A percentile compares a stretch with the other conserved stretches of the same genome.
These are phyloP conservation scores for Chrysoporthe puriensis DNA, from an alignment of 2,329 filamentous ascomycete species.

Conservation along the genomic window DNA sequence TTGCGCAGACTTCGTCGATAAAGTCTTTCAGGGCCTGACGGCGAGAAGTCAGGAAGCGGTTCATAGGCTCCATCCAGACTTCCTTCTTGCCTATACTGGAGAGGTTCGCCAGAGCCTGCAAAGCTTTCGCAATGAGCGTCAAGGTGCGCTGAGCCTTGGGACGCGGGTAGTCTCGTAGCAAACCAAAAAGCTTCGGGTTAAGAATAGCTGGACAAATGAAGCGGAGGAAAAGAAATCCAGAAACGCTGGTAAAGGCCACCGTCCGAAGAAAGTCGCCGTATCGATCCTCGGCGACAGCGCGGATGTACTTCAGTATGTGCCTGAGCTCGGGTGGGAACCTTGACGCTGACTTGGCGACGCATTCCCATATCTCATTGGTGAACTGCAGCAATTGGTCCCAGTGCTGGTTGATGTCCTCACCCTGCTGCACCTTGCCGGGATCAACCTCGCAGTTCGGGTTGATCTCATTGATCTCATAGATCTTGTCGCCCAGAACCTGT, in stretches of 20 bases:
- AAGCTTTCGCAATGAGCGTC: slow-evolving; percentile 87
- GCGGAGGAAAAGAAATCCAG: slow-evolving; percentile 89
- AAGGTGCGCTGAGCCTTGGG: slow-evolving; percentile 83
- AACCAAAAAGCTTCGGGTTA: slow-evolving; percentile 90
- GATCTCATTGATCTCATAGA: slow-evolving; percentile 85
- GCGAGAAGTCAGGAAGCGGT: slow-evolving; percentile 77
- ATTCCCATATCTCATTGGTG: slow-evolving; percentile 84
- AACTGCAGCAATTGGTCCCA: slow-evolving; percentile 77
- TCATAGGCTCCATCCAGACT: slow-evolving; percentile 99
- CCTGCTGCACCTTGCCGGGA: slow-evolving; percentile 71
- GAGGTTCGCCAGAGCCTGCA: slow-evolving; percentile 90
- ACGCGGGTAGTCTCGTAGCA: slow-evolving; percentile 81
- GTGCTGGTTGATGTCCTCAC: slow-evolving; percentile 78
- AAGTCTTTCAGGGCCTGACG: slow-evolving; percentile 83
- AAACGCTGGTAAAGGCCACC: slow-evolving; percentile 91
- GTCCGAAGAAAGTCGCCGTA: slow-evolving; percentile 92
- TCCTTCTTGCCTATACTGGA: slow-evolving; percentile 93
- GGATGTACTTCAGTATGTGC: slow-evolving; percentile 86
- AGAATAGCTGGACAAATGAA: slow-evolving; percentile 97
- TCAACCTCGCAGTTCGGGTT: slow-evolving; percentile 96
- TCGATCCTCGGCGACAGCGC: slow-evolving; percentile 89
- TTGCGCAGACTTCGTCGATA: slow-evolving; percentile 83
- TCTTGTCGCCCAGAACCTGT: slow-evolving; percentile 81
- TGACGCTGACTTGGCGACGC: slow-evolving; percentile 74
- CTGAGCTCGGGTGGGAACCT: slow-evolving; percentile 81